Evolutionary conservation across 805 yeast species (phyloP), one percentile per base, ranked within the genome.

Genomic region (Hanseniaspora singularis): DNA sequence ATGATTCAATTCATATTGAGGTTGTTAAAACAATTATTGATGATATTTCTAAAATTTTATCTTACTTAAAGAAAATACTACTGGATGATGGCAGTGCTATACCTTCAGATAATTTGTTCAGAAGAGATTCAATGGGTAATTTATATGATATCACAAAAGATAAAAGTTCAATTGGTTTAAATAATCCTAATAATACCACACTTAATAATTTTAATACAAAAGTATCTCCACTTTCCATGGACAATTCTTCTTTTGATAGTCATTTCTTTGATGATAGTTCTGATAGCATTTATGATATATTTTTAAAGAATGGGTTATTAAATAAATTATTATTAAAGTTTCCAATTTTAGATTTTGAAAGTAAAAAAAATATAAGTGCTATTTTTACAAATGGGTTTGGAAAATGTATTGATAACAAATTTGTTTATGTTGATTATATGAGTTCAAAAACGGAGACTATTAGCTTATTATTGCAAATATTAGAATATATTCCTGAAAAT

Each of bases 381-480:
- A 60, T 92, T 44, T 86, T 87, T 59, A 74, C 79, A 51, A 78
- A 85, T 4, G 70, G 94, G 34, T 70, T 92, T 51, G 76, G 88
- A 55, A 77, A 95, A 45, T 81, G 80, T 52, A 75, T 78, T 32
- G 89, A 86, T 36, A 74, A 69, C 54, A 73, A 86, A 53, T 74
- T 80, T 8, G 95, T 95, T 15, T 85, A 96, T 0, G 88, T 86
- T 16, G 96, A 89, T 57, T 84, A 87, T 61, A 62, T 92, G 33
- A 62, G 81, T 15, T 62, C 73, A 22, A 73, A 76, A 50, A 87
- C 92, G 6, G 77, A 75, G 50, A 72, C 85, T 3, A 61, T 92
- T 32, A 67, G 69, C 27, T 54, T 72, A 24, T 70, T 92, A 51
- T 66, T 88, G 56, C 71, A 69, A 48, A 82, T 86, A 1, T 88